Base-by-base conservation (phyloP, 2,329 filamentous ascomycete species). In the Emmonsiellopsis sp. region DNA sequence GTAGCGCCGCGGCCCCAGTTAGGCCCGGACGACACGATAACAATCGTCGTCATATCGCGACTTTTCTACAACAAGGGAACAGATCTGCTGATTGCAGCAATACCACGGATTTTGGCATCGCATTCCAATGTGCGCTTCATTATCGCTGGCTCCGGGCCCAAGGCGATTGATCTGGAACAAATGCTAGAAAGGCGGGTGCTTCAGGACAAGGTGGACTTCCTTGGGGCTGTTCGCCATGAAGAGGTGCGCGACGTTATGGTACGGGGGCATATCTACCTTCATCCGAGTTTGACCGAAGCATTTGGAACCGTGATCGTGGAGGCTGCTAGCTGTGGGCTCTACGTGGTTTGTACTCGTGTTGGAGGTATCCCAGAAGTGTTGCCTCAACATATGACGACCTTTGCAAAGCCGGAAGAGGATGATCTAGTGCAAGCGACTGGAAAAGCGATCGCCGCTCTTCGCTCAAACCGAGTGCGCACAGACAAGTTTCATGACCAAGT, bases 1-100 rank as follows among this genome's bases (percentile, higher is more conserved):
- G 76, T 77, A 5, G 73, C 79, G 8, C 78, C 83, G 0, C 82
- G 83, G 3, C 84, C 84, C 52, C 83, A 82, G 6, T 79, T 95
- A 2, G 87, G 87, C 0, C 88, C 90, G 0, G 79, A 88, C 58
- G 92, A 96, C 62, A 86, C 84, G 9, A 92, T 98, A 63, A 96
- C 90, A 6, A 96, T 98, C 55, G 89, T 98, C 1, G 92, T 98
- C 17, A 95, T 98, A 57, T 96, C 91, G 7, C 88, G 93, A 17
- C 82, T 98, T 1, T 98, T 97, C 71, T 97, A 97, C 72, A 98
- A 98, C 72, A 98, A 98, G 69, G 93, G 93, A 55, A 97, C 89
- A 1, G 94, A 98, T 68, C 81, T 98, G 0, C 80, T 98, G n/a
- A 95, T 95, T 27, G 93, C 92, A 9, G 89, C 90, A 3, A 95